Evolutionary conservation across 2,329 filamentous ascomycete species (phyloP), one percentile per base, ranked within the genome.

Genomic region (Orbilia javanica): DNA sequence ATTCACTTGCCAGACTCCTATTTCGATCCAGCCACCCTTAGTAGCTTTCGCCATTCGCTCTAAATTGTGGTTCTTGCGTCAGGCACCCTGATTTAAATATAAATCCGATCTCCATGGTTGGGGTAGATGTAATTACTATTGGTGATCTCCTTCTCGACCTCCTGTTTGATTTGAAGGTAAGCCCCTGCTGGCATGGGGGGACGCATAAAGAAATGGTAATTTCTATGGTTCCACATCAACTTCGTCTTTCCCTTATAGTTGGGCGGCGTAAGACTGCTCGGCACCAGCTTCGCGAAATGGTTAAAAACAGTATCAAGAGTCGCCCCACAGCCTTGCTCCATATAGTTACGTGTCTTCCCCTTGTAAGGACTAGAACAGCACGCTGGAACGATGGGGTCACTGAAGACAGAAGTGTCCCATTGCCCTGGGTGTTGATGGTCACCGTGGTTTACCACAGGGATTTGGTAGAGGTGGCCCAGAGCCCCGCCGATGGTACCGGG

Each of bases 371-470:
- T 70, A 5, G n/a, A 18, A 6, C 42, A 62, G 13, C 7, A 22
- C 0, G 66, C 52, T 36, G 66, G 66, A 5, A 70, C n/a, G 34
- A 34, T 7, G 4, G 66, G 66, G 11, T 39, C n/a, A 15, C 65
- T 69, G 65, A 69, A 69, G 8, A 60, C 65, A 13, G 36, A 18
- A 18, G 15, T 20, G 13, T 69, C 65, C 65, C 65, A 69, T 27
- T 69, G 65, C n/a, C 20, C 50, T 8, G 64, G 48, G 15, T 44
- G 18, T 20, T 44, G 42, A 6, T 20, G n/a, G 4, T 6, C 4
- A 1, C 42, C 42, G 5, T 44, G n/a, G n/a, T 44, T 6, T 44
- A 18, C 20, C 3, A 44, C 15, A 4, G 15, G 4, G 42, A 44
- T 20, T 4, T 20, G 4, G n/a, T 18, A 3, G 8, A 20, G 15